A percentile compares a stretch with the other conserved stretches of the same genome.
phyloP scores from a whole-genome alignment of 2,329 filamentous ascomycete species.

The Huntiella decipiens region DNA sequence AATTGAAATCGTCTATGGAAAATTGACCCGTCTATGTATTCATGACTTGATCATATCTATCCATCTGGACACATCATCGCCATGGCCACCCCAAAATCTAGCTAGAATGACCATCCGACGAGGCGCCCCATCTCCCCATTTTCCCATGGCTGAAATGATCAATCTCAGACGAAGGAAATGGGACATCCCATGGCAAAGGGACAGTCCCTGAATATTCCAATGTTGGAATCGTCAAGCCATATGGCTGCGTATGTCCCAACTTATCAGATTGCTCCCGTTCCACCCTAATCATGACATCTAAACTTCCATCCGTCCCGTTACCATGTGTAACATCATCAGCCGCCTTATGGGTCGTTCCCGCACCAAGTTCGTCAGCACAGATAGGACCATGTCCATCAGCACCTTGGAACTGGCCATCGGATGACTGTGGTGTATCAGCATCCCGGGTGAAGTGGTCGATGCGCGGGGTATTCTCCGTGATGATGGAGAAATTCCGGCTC shows the following conservation, averaged over 20 bases:
- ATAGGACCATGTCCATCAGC: constrained; percentile 54
- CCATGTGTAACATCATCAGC: constrained; percentile 39
- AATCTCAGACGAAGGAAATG: constrained; percentile 10
- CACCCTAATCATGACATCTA: constrained; percentile 73
- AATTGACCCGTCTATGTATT: too few relatives aligned
- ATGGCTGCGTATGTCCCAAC: constrained; percentile 60
- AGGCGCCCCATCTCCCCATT: too few relatives aligned
- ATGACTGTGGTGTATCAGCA: constrained; percentile 7
- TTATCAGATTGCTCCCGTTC: constrained; percentile 73
- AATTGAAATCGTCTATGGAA: too few relatives aligned
- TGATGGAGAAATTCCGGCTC: constrained; percentile 79
- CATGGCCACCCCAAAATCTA: too few relatives aligned
- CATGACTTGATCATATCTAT: too few relatives aligned
- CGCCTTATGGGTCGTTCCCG: constrained; percentile 61
- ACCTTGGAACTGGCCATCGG: constrained; percentile 19
- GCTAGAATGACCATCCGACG: too few relatives aligned
- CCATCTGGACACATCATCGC: too few relatives aligned
- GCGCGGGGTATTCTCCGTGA: constrained; percentile 67
- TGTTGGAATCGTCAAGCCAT: constrained; percentile 69
- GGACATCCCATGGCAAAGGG: constrained; percentile 11
- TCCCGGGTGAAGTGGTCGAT: not conserved
- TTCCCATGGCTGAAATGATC: not conserved
- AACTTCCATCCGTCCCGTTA: constrained; percentile 34
- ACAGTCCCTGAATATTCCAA: constrained; percentile 25
- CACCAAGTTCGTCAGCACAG: constrained; percentile 56